phyloP scores from a whole-genome alignment of 2,329 filamentous ascomycete genomes.

The Xylariaceae sp. region DNA sequence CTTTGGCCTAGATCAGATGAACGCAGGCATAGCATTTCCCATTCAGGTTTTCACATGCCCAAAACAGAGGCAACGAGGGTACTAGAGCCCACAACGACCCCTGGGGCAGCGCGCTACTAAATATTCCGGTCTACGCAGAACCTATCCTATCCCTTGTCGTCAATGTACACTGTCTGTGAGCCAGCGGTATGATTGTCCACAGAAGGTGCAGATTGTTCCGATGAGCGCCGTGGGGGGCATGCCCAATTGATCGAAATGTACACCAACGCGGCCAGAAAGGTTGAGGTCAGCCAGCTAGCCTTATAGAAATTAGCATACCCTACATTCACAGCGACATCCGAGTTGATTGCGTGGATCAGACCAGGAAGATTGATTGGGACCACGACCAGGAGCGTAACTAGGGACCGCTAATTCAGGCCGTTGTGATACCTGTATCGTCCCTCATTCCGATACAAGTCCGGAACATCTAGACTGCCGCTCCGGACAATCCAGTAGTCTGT shows the following conservation, averaged over 20 bases:
- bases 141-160: too few species aligned
- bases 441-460: slow-evolving; percentile 5
- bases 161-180: too few species aligned
- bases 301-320: slow-evolving; percentile 4
- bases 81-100: too few species aligned
- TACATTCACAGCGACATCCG: not conserved
- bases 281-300: slow-evolving; percentile 6
- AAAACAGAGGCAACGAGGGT: too few species aligned
- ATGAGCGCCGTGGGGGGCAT: not conserved
- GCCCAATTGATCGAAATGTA: slow-evolving; percentile 1
- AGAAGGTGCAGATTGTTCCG: too few species aligned
- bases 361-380: slow-evolving; percentile 6
- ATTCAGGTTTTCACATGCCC: too few species aligned
- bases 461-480: slow-evolving; percentile 3
- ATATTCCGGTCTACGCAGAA: too few species aligned
- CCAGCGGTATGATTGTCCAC: too few species aligned
- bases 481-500: slow-evolving; percentile 10
- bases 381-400: slow-evolving; percentile 4
- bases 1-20: too few species aligned
- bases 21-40: too few species aligned
- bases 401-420: slow-evolving; percentile 7
- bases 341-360: slow-evolving; percentile 3
- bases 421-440: slow-evolving; percentile 5
- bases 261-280: slow-evolving; percentile 3
- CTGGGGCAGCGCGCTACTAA: too few species aligned